A percentile compares a stretch with the other conserved stretches of the same genome.
Evolutionary conservation across 371 early-diverging fungal genomes (phyloP).

Genomic region (Mortierella sp.): DNA sequence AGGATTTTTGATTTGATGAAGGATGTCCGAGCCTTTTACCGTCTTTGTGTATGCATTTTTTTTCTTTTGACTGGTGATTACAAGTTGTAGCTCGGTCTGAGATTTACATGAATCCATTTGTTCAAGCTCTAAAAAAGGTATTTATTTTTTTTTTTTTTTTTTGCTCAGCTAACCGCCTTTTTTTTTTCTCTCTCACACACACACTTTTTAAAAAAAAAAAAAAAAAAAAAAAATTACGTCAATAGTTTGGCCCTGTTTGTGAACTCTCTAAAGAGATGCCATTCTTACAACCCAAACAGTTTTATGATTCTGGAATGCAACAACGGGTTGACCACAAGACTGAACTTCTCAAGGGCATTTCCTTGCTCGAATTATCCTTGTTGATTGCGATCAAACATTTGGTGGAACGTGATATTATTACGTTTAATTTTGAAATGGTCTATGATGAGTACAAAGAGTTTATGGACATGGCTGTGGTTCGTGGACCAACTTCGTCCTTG

Average conservation of each 20-base stretch:
- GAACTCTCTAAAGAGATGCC: conserved; percentile 56
- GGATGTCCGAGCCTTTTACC: conserved; percentile 68
- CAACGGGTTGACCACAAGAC: conserved; percentile 71
- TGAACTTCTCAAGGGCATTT: conserved; percentile 74
- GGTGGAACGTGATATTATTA: conserved; percentile 67
- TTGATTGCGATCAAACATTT: conserved; percentile 84
- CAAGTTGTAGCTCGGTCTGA: too few relatives aligned
- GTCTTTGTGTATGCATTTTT: conserved; percentile 65
- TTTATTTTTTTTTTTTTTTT: not conserved
- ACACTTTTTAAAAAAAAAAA: too few relatives aligned
- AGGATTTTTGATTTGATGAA: conserved; percentile 70
- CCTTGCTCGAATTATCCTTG: conserved; percentile 83
- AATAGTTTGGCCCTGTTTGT: conserved; percentile 69
- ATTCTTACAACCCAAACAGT: conserved; percentile 56
- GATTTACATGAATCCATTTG: too few relatives aligned
- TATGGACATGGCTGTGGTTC: conserved; percentile 65
- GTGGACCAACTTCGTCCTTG: conserved; percentile 49
- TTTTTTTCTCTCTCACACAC: conserved; percentile 4
- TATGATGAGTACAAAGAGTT: conserved; percentile 91
- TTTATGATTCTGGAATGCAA: conserved; percentile 57
- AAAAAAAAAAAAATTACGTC: too few relatives aligned
- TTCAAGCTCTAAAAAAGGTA: not conserved
- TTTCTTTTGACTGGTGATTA: too few relatives aligned
- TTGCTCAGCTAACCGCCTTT: conserved; percentile 2
- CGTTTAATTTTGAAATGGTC: conserved; percentile 94